A percentile compares a stretch with the other conserved stretches of the same genome.
These are phyloP conservation scores for Aspergillus steynii DNA, from an alignment of 495 filamentous ascomycete genomes.

Conservation along the genomic window DNA sequence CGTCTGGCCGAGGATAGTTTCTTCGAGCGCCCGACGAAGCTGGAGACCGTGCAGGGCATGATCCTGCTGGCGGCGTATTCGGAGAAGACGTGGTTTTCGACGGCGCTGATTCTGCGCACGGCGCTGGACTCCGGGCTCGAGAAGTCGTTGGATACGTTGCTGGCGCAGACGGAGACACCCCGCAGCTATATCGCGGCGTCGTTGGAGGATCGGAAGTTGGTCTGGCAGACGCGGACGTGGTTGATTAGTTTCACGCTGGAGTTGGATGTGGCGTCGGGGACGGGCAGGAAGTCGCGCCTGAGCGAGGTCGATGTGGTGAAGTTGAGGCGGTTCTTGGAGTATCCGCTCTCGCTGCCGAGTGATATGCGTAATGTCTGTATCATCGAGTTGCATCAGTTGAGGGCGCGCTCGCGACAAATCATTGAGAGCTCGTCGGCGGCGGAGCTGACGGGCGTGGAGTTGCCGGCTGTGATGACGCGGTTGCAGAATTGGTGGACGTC, in stretches of 20 bases:
- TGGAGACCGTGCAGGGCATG: conserved; percentile 48
- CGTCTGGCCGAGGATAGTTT: conserved; percentile 45
- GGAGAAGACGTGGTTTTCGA: conserved; percentile 49
- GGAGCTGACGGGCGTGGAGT: conserved; percentile 33
- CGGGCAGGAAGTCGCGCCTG: conserved; percentile 44
- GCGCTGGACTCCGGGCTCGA: conserved; percentile 44
- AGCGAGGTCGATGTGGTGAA: conserved; percentile 42
- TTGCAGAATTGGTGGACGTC: conserved; percentile 42
- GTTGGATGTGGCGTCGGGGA: conserved; percentile 44
- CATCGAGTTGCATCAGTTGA: conserved; percentile 45
- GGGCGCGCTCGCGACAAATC: conserved; percentile 34
- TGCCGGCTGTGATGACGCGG: conserved; percentile 39
- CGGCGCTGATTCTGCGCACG: conserved; percentile 43
- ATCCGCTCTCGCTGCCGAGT: conserved; percentile 42
- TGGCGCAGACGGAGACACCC: conserved; percentile 37
- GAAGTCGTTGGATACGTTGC: conserved; percentile 40
- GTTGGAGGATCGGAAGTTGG: conserved; percentile 41
- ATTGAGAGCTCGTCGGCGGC: conserved; percentile 34
- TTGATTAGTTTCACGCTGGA: conserved; percentile 45
- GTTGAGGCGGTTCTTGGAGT: conserved; percentile 41
- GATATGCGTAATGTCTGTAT: conserved; percentile 46
- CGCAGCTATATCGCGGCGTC: conserved; percentile 42
- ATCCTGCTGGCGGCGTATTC: conserved; percentile 46
- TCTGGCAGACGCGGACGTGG: conserved; percentile 46
- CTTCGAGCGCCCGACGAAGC: conserved; percentile 44